Base-by-base conservation (phyloP, 352 stramenopile species). In the Phytophthora niederhauseri region DNA sequence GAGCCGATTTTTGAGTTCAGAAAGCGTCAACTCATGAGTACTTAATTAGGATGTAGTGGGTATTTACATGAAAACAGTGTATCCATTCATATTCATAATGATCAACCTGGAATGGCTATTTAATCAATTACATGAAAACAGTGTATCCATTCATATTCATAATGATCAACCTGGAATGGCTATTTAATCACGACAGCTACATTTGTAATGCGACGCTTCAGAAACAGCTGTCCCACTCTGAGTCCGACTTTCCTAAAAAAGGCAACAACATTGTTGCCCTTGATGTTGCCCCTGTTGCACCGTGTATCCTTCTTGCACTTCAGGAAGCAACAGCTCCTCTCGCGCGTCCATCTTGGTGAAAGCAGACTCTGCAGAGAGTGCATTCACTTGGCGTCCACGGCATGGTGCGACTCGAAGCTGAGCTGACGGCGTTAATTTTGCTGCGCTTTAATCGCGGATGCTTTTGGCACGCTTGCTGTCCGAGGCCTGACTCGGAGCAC, bases 1-100 rank as follows among this genome's bases (percentile, higher is more conserved):
- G 43, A n/a, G 43, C 36, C 36, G 17, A 14, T 11, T 22, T 50
- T 50, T 50, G 20, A 36, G 62, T 64, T 69, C 62, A 64, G 64
- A 71, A 71, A 71, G 64, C 50, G 49, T 66, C 64, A 60, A 54
- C 9, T 30, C 51, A 41, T 52, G 19, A 53, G 60, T 61, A 67
- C 51, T 52, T 52, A 41, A 36, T 55, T 1, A 15, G 20, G 14
- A 19, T 2, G 3, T 6, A 19, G 9, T 45, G 52, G 26, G 48
- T 34, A 61, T 5, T 24, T 60, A 48, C 20, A 45, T 11, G 26
- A 54, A 34, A 59, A 15, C 4, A 31, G 8, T 60, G 60, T 60
- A 49, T 59, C 50, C 38, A 53, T 22, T 53, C 14, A 26, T 19
- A 12, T 31, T 12, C 0, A 46, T 64, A 54, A 11, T 55, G n/a